Conservation (phyloP, 2,329 filamentous ascomycete genomes). For the Colletotrichum salicis region DNA sequence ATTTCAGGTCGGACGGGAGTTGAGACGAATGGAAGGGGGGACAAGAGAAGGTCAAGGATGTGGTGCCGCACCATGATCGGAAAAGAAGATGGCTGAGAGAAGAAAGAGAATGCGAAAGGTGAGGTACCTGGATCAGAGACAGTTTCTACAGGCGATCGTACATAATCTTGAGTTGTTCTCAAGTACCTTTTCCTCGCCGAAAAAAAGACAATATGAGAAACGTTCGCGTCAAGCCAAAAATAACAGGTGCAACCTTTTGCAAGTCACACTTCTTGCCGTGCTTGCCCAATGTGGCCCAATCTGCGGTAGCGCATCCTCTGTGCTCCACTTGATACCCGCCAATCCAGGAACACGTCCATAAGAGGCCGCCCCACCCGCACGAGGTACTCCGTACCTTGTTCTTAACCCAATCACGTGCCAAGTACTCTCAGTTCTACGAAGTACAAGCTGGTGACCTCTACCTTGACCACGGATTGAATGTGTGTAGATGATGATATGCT, state of each 20-base stretch:
- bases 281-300: conserved; percentile 18
- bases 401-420: too few species aligned
- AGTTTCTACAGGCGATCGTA: neutral
- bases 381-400: conserved; percentile 8
- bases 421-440: too few species aligned
- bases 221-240: conserved; percentile 20
- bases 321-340: conserved; percentile 3
- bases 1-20: neutral
- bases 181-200: neutral
- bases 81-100: neutral
- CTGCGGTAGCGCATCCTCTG: neutral
- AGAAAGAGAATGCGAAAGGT: neutral
- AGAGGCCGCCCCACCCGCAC: conserved; percentile 7
- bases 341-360: conserved; percentile 29
- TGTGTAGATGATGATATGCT: neutral
- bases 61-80: neutral
- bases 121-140: neutral
- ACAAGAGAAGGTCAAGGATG: neutral
- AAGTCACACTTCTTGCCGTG: neutral
- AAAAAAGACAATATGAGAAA: conserved; percentile 1
- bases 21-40: neutral
- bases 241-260: neutral
- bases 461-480: neutral
- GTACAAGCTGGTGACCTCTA: too few species aligned
- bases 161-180: neutral